Conservation (phyloP, 2,329 filamentous ascomycete genomes). For the Xylaria polymorpha region DNA sequence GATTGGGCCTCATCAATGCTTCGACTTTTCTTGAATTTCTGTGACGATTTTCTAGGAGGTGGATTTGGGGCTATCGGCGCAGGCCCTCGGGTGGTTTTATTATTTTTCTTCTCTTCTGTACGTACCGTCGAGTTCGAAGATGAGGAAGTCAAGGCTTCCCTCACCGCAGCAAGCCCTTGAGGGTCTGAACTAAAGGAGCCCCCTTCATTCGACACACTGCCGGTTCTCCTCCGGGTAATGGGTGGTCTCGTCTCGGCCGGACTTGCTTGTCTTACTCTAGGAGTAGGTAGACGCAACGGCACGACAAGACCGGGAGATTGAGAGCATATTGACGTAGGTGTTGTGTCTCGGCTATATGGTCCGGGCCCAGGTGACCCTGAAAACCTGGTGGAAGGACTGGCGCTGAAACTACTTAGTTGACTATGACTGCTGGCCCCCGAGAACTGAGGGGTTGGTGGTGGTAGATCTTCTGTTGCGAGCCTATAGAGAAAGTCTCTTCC, state of each 20-base stretch:
- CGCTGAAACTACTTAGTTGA: conserved; percentile 69
- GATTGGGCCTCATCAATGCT: conserved; percentile 52
- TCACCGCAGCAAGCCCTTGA: conserved; percentile 71
- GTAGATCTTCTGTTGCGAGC: conserved; percentile 71
- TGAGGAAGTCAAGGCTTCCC: conserved; percentile 77
- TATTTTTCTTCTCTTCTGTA: conserved; percentile 60
- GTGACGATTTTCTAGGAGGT: conserved; percentile 70
- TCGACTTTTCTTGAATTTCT: conserved; percentile 60
- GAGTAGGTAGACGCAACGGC: conserved; percentile 58
- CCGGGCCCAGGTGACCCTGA: conserved; percentile 77
- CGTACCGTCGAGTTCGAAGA: conserved; percentile 77
- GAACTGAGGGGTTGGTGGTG: conserved; percentile 74
- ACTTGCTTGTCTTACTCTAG: conserved; percentile 66
- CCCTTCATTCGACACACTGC: conserved; percentile 65
- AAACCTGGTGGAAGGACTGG: conserved; percentile 79
- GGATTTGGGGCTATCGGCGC: conserved; percentile 68
- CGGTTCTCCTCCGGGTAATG: conserved; percentile 67
- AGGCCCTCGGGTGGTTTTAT: conserved; percentile 58
- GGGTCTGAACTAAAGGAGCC: conserved; percentile 60
- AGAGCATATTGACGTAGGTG: conserved; percentile 81
- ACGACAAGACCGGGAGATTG: conserved; percentile 73
- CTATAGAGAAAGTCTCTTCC: conserved; percentile 64
- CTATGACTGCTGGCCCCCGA: conserved; percentile 66
- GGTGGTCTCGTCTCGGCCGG: conserved; percentile 68
- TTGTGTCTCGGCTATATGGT: conserved; percentile 80